Percentiles rank a stretch among this genome's conserved stretches.
These are phyloP conservation scores for Petasospora rhodanensis DNA, from an alignment of 1,139 yeast genomes.

Conservation along the genomic window DNA sequence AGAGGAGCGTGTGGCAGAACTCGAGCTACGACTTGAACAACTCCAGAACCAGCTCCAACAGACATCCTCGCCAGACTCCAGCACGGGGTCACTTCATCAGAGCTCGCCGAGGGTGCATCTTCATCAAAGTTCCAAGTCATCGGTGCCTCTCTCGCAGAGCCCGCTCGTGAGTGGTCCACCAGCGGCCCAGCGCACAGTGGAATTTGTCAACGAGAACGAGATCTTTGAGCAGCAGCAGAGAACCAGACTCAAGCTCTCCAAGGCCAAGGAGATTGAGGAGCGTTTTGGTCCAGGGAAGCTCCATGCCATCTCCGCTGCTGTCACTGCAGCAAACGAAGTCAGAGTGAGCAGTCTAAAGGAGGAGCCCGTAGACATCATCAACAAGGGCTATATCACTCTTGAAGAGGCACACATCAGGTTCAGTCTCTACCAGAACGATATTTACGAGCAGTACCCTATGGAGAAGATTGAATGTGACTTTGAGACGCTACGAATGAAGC, in stretches of 20 bases:
- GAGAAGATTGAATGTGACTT: constrained; percentile 45
- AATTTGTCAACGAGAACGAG: constrained; percentile 6
- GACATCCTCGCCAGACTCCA: constrained; percentile 7
- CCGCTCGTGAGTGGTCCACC: no score
- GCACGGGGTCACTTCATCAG: constrained; percentile 2
- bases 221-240: constrained; percentile 4
- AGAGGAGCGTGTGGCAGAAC: constrained; percentile 34
- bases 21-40: constrained; percentile 32
- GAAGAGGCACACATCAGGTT: constrained; percentile 49
- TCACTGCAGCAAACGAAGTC: constrained; percentile 34
- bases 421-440: constrained; percentile 35
- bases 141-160: no score
- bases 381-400: constrained; percentile 41
- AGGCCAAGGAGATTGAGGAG: constrained; percentile 17
- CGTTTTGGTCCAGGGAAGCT: constrained; percentile 19
- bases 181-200: no score
- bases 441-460: constrained; percentile 47
- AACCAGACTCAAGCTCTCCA: constrained; percentile 6
- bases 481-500: constrained; percentile 42
- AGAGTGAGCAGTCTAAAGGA: constrained; percentile 26
- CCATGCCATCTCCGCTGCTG: constrained; percentile 36
- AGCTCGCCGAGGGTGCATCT: background rate
- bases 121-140: no score
- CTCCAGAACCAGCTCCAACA: constrained; percentile 24
- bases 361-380: constrained; percentile 39